Evolutionary conservation across 2,329 filamentous ascomycete species (phyloP).

Genomic region (Aspergillus japonicus): DNA sequence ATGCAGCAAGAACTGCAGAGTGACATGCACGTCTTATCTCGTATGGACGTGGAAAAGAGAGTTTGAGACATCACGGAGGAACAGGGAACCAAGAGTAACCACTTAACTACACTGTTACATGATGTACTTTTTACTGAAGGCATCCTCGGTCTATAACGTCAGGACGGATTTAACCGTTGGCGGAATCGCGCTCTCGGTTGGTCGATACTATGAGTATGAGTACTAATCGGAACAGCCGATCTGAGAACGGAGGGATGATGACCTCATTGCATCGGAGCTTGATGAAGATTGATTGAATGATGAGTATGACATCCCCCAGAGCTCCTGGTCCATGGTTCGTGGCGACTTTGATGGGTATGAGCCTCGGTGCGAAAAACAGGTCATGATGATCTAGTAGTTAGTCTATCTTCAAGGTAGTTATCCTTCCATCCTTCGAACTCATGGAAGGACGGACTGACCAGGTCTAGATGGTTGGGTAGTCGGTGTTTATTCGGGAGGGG

Average conservation of each 20-base stretch:
- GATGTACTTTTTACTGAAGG: too few relatives aligned
- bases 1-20: too few relatives aligned
- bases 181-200: too few relatives aligned
- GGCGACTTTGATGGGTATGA: background rate
- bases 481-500: background rate
- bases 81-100: too few relatives aligned
- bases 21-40: too few relatives aligned
- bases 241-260: background rate
- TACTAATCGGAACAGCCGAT: background rate
- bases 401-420: background rate
- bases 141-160: too few relatives aligned
- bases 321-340: background rate
- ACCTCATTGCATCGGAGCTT: constrained; percentile 2
- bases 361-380: background rate
- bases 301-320: background rate
- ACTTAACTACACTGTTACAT: too few relatives aligned
- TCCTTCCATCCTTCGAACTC: too few relatives aligned
- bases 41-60: too few relatives aligned
- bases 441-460: background rate
- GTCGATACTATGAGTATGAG: too few relatives aligned
- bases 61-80: too few relatives aligned
- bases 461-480: background rate
- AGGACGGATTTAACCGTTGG: too few relatives aligned
- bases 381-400: constrained; percentile 1
- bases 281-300: background rate